phyloP scores from a whole-genome alignment of 805 yeast species.

The Candida pseudofarinosa region DNA sequence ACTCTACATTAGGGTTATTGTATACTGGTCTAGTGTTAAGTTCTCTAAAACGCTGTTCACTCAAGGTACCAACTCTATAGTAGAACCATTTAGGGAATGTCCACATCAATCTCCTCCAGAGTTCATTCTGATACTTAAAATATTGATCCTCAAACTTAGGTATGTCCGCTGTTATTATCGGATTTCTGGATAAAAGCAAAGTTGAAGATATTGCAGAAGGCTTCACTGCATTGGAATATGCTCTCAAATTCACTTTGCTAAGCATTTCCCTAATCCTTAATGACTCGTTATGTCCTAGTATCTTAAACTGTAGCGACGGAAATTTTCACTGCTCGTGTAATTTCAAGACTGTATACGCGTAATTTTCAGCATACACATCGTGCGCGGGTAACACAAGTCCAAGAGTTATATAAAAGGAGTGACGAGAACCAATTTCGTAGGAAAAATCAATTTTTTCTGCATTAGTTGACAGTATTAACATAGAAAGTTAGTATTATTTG shows the following conservation, averaged over 20 bases:
- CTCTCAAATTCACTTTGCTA: slow-evolving; percentile 8
- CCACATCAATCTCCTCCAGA: slow-evolving; percentile 93
- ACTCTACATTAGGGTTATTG: slow-evolving; percentile 71
- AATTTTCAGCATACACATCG: neutral
- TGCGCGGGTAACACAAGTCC: slow-evolving; percentile 5
- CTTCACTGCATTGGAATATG: slow-evolving; percentile 10
- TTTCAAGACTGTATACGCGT: slow-evolving; percentile 4
- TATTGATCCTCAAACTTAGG: slow-evolving; percentile 69
- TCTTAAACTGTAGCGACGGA: slow-evolving; percentile 6
- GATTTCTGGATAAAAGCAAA: slow-evolving; percentile 71
- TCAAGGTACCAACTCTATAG: slow-evolving; percentile 82
- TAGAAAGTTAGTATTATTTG: neutral
- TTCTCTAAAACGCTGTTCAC: slow-evolving; percentile 74
- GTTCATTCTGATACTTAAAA: slow-evolving; percentile 77
- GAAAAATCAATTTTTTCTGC: no score
- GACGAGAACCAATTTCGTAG: no score
- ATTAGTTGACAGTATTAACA: neutral
- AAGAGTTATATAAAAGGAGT: no score
- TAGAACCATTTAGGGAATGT: slow-evolving; percentile 93
- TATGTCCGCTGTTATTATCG: slow-evolving; percentile 77
- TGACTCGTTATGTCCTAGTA: neutral
- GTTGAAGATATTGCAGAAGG: slow-evolving; percentile 38
- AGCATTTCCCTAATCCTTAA: slow-evolving; percentile 4
- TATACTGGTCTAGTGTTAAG: slow-evolving; percentile 74
- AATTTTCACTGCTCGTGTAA: slow-evolving; percentile 14